These are phyloP conservation scores for Crithidia brevicula DNA, from an alignment of 208 protist species.

Conservation along the genomic window DNA sequence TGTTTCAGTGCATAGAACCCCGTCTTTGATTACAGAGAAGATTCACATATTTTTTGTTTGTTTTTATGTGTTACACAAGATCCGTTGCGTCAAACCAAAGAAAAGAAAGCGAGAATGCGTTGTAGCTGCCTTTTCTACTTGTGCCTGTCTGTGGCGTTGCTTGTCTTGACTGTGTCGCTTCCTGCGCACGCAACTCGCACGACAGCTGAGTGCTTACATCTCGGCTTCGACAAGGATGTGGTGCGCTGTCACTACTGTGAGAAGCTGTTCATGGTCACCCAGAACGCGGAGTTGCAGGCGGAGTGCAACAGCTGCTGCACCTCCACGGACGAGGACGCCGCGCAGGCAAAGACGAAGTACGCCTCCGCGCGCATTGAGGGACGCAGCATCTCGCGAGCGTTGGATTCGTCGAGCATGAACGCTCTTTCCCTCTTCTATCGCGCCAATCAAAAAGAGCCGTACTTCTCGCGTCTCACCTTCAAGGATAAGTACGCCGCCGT, in stretches of 20 bases:
- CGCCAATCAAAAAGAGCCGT: constrained; percentile 15
- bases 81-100: no score
- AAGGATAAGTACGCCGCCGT: constrained; percentile 1
- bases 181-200: background rate
- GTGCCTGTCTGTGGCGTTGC: background rate
- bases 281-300: constrained; percentile 32
- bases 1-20: no score
- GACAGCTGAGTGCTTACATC: constrained; percentile 37
- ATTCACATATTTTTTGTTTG: no score
- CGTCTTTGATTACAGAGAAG: no score
- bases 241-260: constrained; percentile 47
- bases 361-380: constrained; percentile 17
- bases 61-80: no score
- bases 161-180: background rate
- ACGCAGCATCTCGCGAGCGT: background rate
- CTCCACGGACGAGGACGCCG: background rate
- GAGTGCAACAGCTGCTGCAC: constrained; percentile 69
- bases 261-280: constrained; percentile 46
- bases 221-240: constrained; percentile 43
- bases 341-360: background rate
- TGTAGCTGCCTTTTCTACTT: background rate
- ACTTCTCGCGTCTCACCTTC: constrained; percentile 25
- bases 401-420: background rate
- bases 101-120: no score
- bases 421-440: constrained; percentile 9